A percentile compares a stretch with the other conserved stretches of the same genome.
phyloP scores from a whole-genome alignment of 495 filamentous ascomycete genomes.

The Neurospora cerealis region DNA sequence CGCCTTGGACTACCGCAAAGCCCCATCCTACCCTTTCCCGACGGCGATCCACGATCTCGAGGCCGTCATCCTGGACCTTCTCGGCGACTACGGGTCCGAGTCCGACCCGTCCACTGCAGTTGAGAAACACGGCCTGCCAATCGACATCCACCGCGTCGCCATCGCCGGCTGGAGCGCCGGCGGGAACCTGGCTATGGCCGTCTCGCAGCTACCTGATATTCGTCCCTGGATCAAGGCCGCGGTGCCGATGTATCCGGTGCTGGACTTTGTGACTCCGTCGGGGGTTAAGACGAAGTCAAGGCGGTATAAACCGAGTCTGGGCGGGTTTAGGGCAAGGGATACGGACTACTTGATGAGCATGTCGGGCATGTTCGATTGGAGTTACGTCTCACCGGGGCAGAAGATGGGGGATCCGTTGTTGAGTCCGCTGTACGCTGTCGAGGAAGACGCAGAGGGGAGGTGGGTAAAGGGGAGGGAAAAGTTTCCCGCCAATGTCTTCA shows the following conservation, averaged over 20 bases:
- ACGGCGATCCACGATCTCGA: slow-evolving; percentile 22
- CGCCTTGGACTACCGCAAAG: slow-evolving; percentile 29
- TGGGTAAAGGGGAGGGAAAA: slow-evolving; percentile 1
- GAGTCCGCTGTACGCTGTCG: slow-evolving; percentile 17
- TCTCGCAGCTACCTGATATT: slow-evolving; percentile 19
- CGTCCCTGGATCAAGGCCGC: slow-evolving; percentile 17
- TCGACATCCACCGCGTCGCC: slow-evolving; percentile 25
- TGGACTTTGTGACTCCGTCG: slow-evolving; percentile 14
- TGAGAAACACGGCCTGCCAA: slow-evolving; percentile 11
- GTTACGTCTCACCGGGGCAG: slow-evolving; percentile 17
- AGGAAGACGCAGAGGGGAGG: not conserved
- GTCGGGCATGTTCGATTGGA: slow-evolving; percentile 21
- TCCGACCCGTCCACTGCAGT: not conserved
- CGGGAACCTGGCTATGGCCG: slow-evolving; percentile 24
- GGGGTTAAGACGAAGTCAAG: slow-evolving; percentile 13
- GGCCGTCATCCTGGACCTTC: slow-evolving; percentile 15
- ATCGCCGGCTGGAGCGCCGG: slow-evolving; percentile 28
- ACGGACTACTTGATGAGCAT: slow-evolving; percentile 17
- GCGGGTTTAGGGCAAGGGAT: slow-evolving; percentile 15
- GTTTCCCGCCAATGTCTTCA: slow-evolving; percentile 27
- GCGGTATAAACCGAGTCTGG: slow-evolving; percentile 23
- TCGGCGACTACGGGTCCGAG: slow-evolving; percentile 6
- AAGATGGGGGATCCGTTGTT: slow-evolving; percentile 19
- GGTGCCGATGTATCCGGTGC: slow-evolving; percentile 23
- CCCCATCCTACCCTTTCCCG: slow-evolving; percentile 24